Evolutionary conservation across 2,329 filamentous ascomycete species (phyloP), one percentile per base, ranked within the genome.

Genomic region (Epichloe bromicola): DNA sequence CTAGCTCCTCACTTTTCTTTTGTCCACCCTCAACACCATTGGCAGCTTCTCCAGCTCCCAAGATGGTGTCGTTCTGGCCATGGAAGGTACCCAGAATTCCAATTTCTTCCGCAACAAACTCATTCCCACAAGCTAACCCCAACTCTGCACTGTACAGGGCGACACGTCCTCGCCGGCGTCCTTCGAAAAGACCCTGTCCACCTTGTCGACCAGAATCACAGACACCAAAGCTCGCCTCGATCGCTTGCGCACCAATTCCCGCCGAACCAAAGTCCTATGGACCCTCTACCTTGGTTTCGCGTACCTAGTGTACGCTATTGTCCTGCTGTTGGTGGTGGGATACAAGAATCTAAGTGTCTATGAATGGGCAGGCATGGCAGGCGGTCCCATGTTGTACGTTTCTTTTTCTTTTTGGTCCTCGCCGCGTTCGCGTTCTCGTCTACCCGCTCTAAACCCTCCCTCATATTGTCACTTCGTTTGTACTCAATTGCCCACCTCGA

Each of bases 231-330:
- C 83, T 41, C 80, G 77, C 48, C 83, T 96, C 57, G 89, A 95
- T 61, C 74, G 73, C 41, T 75, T 85, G 39, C 82, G 88, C 45
- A 77, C 84, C 58, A 79, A 78, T 54, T 82, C 86, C 47, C 82
- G 91, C 52, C 85, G 90, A 53, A 78, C 85, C 60, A 91, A 86
- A 59, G 87, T 88, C 38, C 78, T 97, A 51, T 89, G 83, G 80
- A 95, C 89, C 0, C 78, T 98, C 14, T 98, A 97, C 65, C 82
- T 90, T 3, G 82, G 82, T 51, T 91, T 98, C 60, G 87, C 85
- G 48, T 98, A 97, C 67, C 82, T 96, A 4, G 79, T 97, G 45
- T 90, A 88, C 60, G 78, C 82, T 10, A 82, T 95, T 30, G 84
- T 97, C 49, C 74, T 94, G 43, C 76, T 85, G 3, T 75, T 98